Base-by-base conservation (phyloP, 164 flowering plant genomes). In the Berberis thunbergii region DNA sequence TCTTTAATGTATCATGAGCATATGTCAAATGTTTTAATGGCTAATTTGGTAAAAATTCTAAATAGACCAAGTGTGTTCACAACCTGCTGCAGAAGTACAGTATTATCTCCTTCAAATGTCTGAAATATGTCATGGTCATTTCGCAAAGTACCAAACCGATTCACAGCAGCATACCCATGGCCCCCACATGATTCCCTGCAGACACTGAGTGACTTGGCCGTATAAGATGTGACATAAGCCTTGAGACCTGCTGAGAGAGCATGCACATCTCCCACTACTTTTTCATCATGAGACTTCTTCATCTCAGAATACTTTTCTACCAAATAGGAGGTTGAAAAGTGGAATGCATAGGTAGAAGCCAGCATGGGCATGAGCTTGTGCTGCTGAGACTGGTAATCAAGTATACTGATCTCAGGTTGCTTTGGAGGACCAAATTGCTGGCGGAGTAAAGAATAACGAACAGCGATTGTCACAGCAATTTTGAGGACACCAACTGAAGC, bases 351-450 rank as follows among this genome's bases (percentile, higher is more conserved):
- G 13, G 96, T 78, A 49, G 95, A 86, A 62, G 97, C 97, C 60
- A 94, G 78, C 98, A 94, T 88, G 10, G 98, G 97, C 98, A 94
- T 90, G 45, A 93, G 97, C 76, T 86, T 89, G 80, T 90, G 98
- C 71, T 94, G 98, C 52, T 94, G 97, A 68, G 97, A 90, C 63
- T 90, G 98, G 74, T 94, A 94, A 72, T 94, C 98, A 52, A 94
- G 86, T 57, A 94, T 90, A 67, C 58, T 53, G 38, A 63, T 43
- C 40, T 63, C 66, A 42, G 66, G 87, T 72, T 87, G 78, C 79
- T 83, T 88, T 42, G 97, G 86, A 62, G 98, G 97, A 52, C 97
- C 97, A 75, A 94, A 94, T 62, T 90, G 97, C 65, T 90, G 96
- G 44, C 98, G 85, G 55, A 90, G 81, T 39, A 94, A 69, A 60